Evolutionary conservation across 352 stramenopile species (phyloP).

Genomic region (Globisporangium alternatum): DNA sequence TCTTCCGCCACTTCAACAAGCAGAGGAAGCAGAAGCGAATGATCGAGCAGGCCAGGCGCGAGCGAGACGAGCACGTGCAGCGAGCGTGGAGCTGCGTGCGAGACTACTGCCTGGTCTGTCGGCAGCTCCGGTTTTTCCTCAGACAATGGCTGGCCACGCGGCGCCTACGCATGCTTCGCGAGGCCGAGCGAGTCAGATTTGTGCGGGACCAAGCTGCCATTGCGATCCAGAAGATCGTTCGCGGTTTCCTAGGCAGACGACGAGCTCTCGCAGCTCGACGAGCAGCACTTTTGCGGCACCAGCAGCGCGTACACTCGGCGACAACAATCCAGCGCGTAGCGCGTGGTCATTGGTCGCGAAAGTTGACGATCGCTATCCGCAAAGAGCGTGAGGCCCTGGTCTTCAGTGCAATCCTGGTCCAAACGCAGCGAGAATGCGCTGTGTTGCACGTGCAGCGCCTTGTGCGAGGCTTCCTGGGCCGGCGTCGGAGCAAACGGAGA

Average conservation of each 20-base stretch:
- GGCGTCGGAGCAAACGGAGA: constrained; percentile 20
- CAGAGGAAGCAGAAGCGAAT: constrained; percentile 24
- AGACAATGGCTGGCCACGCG: constrained; percentile 31
- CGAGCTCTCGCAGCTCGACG: constrained; percentile 21
- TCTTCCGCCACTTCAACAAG: constrained; percentile 32
- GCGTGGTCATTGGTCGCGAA: constrained; percentile 29
- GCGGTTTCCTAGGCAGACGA: constrained; percentile 39
- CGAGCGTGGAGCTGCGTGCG: constrained; percentile 28
- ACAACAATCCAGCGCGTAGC: constrained; percentile 39
- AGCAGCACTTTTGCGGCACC: constrained; percentile 16
- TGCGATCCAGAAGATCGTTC: constrained; percentile 35
- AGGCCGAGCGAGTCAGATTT: constrained; percentile 30
- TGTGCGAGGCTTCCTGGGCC: constrained; percentile 40
- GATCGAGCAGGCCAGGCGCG: constrained; percentile 22
- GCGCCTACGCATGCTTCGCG: constrained; percentile 34
- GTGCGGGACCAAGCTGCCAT: constrained; percentile 29
- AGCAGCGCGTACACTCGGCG: constrained; percentile 25
- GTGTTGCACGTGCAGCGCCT: constrained; percentile 39
- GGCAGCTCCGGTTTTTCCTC: constrained; percentile 28
- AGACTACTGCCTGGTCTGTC: constrained; percentile 30
- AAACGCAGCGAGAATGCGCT: constrained; percentile 16
- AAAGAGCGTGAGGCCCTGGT: constrained; percentile 18
- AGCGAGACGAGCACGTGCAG: constrained; percentile 25
- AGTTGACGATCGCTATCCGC: constrained; percentile 15
- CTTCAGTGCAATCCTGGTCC: constrained; percentile 17